A percentile compares a stretch with the other conserved stretches of the same genome.
Evolutionary conservation across 2,329 filamentous ascomycete genomes (phyloP).

Genomic region (Colletotrichum gigasporum): DNA sequence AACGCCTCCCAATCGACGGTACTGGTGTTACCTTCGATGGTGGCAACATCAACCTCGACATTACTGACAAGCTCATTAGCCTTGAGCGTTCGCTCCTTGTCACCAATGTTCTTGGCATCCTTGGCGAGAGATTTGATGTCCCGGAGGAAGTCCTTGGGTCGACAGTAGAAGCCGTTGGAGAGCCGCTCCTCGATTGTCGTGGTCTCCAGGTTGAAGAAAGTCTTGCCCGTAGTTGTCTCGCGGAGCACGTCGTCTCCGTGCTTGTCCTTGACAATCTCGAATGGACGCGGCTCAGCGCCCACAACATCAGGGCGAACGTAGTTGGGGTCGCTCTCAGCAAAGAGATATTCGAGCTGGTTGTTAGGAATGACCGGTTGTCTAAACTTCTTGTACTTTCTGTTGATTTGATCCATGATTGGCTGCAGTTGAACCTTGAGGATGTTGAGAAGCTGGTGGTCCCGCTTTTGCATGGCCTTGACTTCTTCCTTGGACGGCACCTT

Average conservation of each 20-base stretch:
- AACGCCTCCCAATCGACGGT: slow-evolving; percentile 84
- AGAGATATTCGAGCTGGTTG: slow-evolving; percentile 79
- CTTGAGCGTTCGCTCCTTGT: slow-evolving; percentile 83
- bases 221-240: slow-evolving; percentile 81
- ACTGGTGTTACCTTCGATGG: slow-evolving; percentile 74
- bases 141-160: slow-evolving; percentile 86
- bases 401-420: slow-evolving; percentile 97
- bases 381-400: slow-evolving; percentile 89
- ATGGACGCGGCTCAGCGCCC: slow-evolving; percentile 72
- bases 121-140: slow-evolving; percentile 88
- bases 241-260: slow-evolving; percentile 80
- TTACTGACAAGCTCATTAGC: slow-evolving; percentile 93
- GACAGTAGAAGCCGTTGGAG: slow-evolving; percentile 95
- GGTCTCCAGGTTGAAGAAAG: slow-evolving; percentile 94
- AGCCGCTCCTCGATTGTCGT: slow-evolving; percentile 95
- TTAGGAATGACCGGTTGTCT: slow-evolving; percentile 81
- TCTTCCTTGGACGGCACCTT: slow-evolving; percentile 79
- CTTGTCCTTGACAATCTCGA: slow-evolving; percentile 80
- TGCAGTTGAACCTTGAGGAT: slow-evolving; percentile 88
- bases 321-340: slow-evolving; percentile 82
- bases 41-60: slow-evolving; percentile 90
- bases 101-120: slow-evolving; percentile 84
- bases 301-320: slow-evolving; percentile 68
- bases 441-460: slow-evolving; percentile 86
- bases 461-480: slow-evolving; percentile 80